These are phyloP conservation scores for Ceriops tagal DNA, from an alignment of 345 rosid species.

Conservation along the genomic window DNA sequence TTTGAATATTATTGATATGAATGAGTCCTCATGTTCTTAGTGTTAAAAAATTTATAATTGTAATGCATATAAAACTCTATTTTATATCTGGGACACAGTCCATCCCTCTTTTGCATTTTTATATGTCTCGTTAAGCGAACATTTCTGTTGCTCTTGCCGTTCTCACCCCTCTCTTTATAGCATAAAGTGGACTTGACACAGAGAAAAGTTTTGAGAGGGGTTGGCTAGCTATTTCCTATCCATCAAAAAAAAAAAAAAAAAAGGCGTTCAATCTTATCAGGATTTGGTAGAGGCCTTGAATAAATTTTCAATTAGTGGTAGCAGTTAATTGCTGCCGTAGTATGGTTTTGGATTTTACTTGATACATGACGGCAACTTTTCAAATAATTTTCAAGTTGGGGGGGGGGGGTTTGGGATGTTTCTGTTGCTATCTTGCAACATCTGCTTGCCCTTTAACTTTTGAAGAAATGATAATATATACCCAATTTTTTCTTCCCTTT, in stretches of 20 bases:
- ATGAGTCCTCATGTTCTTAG: no score
- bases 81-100: no score
- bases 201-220: no score
- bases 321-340: slow-evolving; percentile 35
- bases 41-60: no score
- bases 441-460: background rate
- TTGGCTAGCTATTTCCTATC: background rate
- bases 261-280: slow-evolving; percentile 23
- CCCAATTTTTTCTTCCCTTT: no score
- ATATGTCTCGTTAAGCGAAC: no score
- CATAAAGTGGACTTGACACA: no score
- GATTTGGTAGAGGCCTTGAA: slow-evolving; percentile 33
- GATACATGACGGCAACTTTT: slow-evolving; percentile 5
- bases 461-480: background rate
- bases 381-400: slow-evolving; percentile 17
- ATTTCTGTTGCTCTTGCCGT: no score
- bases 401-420: slow-evolving; percentile 22
- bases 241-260: background rate
- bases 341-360: slow-evolving; percentile 31
- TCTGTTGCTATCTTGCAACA: slow-evolving; percentile 20
- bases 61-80: no score
- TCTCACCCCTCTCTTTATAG: no score
- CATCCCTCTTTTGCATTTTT: no score
- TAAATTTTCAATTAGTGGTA: slow-evolving; percentile 38
- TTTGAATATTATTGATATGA: no score